Evolutionary conservation across 805 yeast genomes (phyloP).

Genomic region (Sungouiella thailandica): DNA sequence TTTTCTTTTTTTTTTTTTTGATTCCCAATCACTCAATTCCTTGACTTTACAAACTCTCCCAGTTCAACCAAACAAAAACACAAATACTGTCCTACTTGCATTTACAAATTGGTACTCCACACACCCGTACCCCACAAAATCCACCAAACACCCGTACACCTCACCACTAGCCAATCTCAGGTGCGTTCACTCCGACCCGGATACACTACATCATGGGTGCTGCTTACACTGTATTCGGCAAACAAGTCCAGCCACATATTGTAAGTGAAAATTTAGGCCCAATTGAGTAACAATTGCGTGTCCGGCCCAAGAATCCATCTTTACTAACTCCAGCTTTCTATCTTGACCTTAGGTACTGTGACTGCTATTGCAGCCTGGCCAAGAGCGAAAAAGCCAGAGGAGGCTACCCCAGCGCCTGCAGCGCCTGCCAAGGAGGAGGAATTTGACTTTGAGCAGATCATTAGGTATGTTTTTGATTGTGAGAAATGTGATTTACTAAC

Average conservation of each 20-base stretch:
- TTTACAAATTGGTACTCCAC: too few species aligned
- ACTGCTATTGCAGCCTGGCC: conserved; percentile 37
- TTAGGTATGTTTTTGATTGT: conserved; percentile 30
- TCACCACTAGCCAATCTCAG: conserved; percentile 2
- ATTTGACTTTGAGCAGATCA: conserved; percentile 39
- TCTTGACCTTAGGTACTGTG: conserved; percentile 37
- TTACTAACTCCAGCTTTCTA: conserved; percentile 32
- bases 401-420: conserved; percentile 19
- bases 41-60: too few species aligned
- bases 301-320: conserved; percentile 1
- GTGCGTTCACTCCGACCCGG: too few species aligned
- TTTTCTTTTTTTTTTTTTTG: too few species aligned
- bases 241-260: conserved; percentile 41
- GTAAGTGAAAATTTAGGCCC: conserved; percentile 25
- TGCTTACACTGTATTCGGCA: conserved; percentile 40
- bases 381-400: conserved; percentile 20
- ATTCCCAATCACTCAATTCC: too few species aligned
- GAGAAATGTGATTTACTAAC: conserved; percentile 1
- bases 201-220: too few species aligned
- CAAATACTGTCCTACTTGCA: too few species aligned
- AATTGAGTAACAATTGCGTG: neutral
- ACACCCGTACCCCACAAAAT: neutral
- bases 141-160: conserved; percentile 7
- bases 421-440: conserved; percentile 32
- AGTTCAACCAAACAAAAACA: too few species aligned